These are phyloP conservation scores for Jamesozyma piceae DNA, from an alignment of 805 yeast genomes.

Conservation along the genomic window DNA sequence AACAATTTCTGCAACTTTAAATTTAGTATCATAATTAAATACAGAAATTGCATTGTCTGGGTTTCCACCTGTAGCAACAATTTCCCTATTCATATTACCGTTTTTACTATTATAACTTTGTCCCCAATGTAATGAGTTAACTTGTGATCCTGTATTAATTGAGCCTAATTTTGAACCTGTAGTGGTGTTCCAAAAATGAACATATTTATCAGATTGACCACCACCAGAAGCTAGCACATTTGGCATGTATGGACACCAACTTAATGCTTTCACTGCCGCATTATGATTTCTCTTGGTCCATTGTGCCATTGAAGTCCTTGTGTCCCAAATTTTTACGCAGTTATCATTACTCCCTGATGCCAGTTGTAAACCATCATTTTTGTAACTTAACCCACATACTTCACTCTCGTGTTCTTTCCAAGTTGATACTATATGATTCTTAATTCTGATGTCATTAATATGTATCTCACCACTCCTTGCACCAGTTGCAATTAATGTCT, in stretches of 20 bases:
- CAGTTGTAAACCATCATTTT: conserved; percentile 72
- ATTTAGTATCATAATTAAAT: conserved; percentile 77
- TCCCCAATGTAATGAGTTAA: conserved; percentile 91
- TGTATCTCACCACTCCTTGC: conserved; percentile 75
- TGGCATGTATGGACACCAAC: conserved; percentile 86
- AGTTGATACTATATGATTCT: conserved; percentile 58
- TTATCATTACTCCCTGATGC: conserved; percentile 95
- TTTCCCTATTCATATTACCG: conserved; percentile 39
- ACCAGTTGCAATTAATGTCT: conserved; percentile 76
- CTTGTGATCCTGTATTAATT: conserved; percentile 88
- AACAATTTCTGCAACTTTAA: conserved; percentile 76
- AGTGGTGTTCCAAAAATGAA: conserved; percentile 91
- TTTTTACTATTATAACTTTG: conserved; percentile 32
- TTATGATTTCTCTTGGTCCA: conserved; percentile 71
- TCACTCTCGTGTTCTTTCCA: conserved; percentile 72
- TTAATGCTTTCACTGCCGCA: conserved; percentile 91
- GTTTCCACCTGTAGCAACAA: conserved; percentile 88
- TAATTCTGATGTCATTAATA: conserved; percentile 83
- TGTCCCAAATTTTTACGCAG: conserved; percentile 88
- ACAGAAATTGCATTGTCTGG: conserved; percentile 78
- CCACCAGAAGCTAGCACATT: conserved; percentile 93
- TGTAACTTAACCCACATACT: conserved; percentile 85
- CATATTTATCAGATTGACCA: conserved; percentile 79
- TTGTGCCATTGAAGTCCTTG: conserved; percentile 57
- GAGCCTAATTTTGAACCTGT: conserved; percentile 81